Conservation (phyloP, 805 yeast genomes). For the Hanseniaspora guilliermondii region DNA sequence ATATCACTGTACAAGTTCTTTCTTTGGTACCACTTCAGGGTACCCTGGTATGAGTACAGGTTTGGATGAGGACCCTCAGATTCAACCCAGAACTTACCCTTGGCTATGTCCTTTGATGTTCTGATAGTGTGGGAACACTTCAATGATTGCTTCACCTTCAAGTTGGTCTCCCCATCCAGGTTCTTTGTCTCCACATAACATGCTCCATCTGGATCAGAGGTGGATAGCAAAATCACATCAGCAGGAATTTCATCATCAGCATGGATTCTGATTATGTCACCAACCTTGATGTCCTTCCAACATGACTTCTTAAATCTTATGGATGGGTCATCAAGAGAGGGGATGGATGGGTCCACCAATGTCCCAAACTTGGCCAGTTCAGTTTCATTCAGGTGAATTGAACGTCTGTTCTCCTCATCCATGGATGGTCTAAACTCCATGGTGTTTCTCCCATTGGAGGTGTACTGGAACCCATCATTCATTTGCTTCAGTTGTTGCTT, state of each 20-base stretch:
- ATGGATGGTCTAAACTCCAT: constrained; percentile 29
- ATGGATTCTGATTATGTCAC: constrained; percentile 58
- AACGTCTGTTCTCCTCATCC: constrained; percentile 20
- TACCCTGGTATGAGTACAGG: constrained; percentile 65
- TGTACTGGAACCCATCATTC: constrained; percentile 22
- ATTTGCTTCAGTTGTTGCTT: constrained; percentile 21
- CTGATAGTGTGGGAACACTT: constrained; percentile 44
- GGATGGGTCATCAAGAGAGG: constrained; percentile 26
- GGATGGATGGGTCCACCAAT: constrained; percentile 40
- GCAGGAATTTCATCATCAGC: constrained; percentile 74
- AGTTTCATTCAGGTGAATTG: constrained; percentile 25
- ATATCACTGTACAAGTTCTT: neutral
- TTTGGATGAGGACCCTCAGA: constrained; percentile 78
- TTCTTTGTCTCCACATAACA: constrained; percentile 74
- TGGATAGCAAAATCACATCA: constrained; percentile 49
- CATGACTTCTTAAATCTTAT: constrained; percentile 26
- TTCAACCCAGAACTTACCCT: constrained; percentile 53
- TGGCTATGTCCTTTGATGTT: constrained; percentile 37
- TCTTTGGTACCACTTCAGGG: constrained; percentile 42
- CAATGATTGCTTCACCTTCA: constrained; percentile 64
- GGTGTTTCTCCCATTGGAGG: constrained; percentile 24
- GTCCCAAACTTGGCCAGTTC: constrained; percentile 36
- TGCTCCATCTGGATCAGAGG: constrained; percentile 56
- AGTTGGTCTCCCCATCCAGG: constrained; percentile 68
- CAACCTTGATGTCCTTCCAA: constrained; percentile 64